Base-by-base conservation (phyloP, 805 yeast genomes). In the Candida piceae region DNA sequence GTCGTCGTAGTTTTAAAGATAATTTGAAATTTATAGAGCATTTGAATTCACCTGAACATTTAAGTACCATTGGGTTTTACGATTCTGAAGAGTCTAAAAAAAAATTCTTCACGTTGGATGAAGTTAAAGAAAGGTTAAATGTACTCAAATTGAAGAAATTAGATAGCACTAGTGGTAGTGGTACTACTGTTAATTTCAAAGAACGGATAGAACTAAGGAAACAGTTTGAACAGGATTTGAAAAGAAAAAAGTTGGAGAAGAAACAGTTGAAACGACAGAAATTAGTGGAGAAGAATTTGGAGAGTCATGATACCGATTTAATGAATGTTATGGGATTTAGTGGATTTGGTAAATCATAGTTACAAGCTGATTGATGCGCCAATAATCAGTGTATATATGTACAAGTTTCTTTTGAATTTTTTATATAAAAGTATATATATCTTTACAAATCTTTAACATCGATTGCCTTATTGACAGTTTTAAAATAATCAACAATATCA, bases 11-110 rank as follows among this genome's bases (percentile, higher is more conserved):
- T 2, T 90, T 76, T 62, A 79, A 87, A 52, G 97, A 93, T 55
- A 82, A 84, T 39, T 62, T 87, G 47, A 83, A 87, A 43, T 78
- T 79, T 55, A 69, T 86, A 4, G 94, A 89, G 53, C 97, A 93
- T 62, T 64, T 86, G 52, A 87, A 85, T 52, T 77, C 87, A 25
- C 78, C 78, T 24, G 80, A 72, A 42, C 97, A 84, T 59, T 52
- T 70, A 27, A 55, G 62, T 4, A 69, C 65, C 39, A 67, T 70
- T 39, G 71, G 59, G 2, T 49, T 58, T 29, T 39, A 38, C 5
- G 40, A 36, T 12, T 28, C 21, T 5, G 36, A 40, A 19, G 50
- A 47, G 4, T 32, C 36, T 24, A 33, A 39, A 5, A 58, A 58
- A 21, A 68, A 63, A 28, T 60, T 60, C 4, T 69, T 79, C 1